Evolutionary conservation across 768 basidiomycete genomes (phyloP), one percentile per base, ranked within the genome.

Genomic region (Boletus edulis): DNA sequence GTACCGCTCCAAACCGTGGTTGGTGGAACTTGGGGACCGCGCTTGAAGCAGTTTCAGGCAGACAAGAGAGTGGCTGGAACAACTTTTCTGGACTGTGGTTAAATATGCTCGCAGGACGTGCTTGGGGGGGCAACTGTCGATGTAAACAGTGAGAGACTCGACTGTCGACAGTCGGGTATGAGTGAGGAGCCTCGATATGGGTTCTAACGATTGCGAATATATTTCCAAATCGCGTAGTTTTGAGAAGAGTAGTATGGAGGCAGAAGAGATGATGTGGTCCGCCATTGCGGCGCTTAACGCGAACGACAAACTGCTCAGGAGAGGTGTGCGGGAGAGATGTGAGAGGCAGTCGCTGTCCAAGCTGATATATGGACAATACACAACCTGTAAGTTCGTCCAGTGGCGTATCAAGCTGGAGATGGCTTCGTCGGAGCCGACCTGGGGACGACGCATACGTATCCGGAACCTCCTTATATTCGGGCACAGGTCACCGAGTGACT

Each of bases 361-460:
- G 31, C 31, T 34, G 18, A 47, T 27, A 34, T 53, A 53, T 24
- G 52, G 52, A 24, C 45, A 46, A n/a, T 20, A 40, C 32, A 53
- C 8, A 24, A 46, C 52, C 31, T 47, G 39, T 10, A 53, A 46
- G 22, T 24, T 53, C 31, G 29, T 20, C 52, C 52, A 47, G 39
- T 39, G 31, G 29, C 45, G 31, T 10, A 53, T 20, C 3, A 53
- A 20, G 18, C 7, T 22, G 15, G 38, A 53, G 17, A 53, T 41
- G 22, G 46, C 31, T 8, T 53, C 52, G 17, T 53, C 52, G 17
- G 39, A 32, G 31, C 52, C 39, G 46, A 41, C 20, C 18, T 53
- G 52, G 29, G 52, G 52, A 24, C 52, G 52, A 41, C 46, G 45
- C 52, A 47, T 53, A 31, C 52, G 31, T 14, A 47, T 14, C 15